Base-by-base conservation (phyloP, 202 grass and related monocot genomes). In the Musa balbisiana region DNA sequence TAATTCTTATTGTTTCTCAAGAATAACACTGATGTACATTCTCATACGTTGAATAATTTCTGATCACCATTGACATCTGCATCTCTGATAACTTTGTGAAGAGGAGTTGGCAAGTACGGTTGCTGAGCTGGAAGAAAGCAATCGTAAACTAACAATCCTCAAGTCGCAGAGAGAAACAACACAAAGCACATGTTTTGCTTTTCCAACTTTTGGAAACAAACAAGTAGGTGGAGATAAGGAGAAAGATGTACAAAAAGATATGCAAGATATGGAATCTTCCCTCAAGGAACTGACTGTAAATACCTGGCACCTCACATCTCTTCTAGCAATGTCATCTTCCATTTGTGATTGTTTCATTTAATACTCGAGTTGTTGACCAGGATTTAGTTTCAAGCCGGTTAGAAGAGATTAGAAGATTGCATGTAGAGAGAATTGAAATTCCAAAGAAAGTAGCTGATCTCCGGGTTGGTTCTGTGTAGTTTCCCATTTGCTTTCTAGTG, bases 371-470 rank as follows among this genome's bases (percentile, higher is more conserved):
- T 43, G 33, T 80, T 79, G 67, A 82, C 8, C 73, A 96, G 92
- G 81, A 88, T 56, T 69, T 92, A 62, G 78, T 77, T 79, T 90
- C 83, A 22, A 87, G 87, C 55, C 87, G 87, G 55, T 75, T 90
- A 74, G 73, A 72, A 49, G 89, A 92, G 73, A 92, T 96, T 26
- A 86, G 24, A 49, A 92, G 87, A 82, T 53, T 96, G 62, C 85
- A 96, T 74, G 83, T 88, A 82, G 85, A 96, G 60, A 89, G 85
- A 88, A 87, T 86, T 64, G 85, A 86, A 83, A 92, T 84, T 84
- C 72, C 92, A 62, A 90, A 86, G 72, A 96, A 90, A 76, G 60
- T 96, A 83, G 81, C 87, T 62, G 51, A 53, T 80, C 81, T 86
- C 78, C 84, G 89, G 92, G 92, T 96, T 84, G 69, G 79, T 84